Base-by-base conservation (phyloP, 179 eudicot species). In the Vitellaria paradoxa region DNA sequence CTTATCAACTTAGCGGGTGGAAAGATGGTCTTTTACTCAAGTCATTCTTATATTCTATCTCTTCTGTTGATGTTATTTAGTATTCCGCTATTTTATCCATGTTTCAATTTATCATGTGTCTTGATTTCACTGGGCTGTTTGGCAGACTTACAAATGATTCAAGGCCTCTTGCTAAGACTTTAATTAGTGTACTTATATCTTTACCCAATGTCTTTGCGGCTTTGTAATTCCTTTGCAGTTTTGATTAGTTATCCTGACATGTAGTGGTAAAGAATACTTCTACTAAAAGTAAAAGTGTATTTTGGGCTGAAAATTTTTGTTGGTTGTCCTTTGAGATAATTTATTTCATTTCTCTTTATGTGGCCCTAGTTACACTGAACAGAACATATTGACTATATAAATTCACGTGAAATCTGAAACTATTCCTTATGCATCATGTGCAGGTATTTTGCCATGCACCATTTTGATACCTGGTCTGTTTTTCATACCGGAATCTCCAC, bases 401-500 rank as follows among this genome's bases (percentile, higher is more conserved):
- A 55, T 52, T 37, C 13, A 24, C 20, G 2, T 73, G 18, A 13
- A n/a, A 47, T 14, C 56, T 47, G 57, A 61, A 55, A 30, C 72
- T 9, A 11, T 8, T 65, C 20, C 26, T 15, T 53, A 11, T 40
- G 37, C 14, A 11, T n/a, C 18, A 50, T 73, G 50, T 73, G 55
- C 90, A 94, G 98, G 96, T 81, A 84, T 83, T 20, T 69, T 94
- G 81, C 97, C 98, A 23, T 92, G 97, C 84, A 84, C 88, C 23
- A 47, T 94, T 45, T 86, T 94, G 90, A 92, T 94, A 69, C 98
- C 98, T 74, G 96, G 92, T 69, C 85, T 94, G 67, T 94, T 94
- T 86, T 94, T 94, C 84, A 84, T 94, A 73, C 98, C 97, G 17
- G 98, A 94, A 86, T 94, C 98, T 80, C 98, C 98, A 73, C 92